phyloP scores from a whole-genome alignment of 106 monocot species.

The Agapanthus africanus region DNA sequence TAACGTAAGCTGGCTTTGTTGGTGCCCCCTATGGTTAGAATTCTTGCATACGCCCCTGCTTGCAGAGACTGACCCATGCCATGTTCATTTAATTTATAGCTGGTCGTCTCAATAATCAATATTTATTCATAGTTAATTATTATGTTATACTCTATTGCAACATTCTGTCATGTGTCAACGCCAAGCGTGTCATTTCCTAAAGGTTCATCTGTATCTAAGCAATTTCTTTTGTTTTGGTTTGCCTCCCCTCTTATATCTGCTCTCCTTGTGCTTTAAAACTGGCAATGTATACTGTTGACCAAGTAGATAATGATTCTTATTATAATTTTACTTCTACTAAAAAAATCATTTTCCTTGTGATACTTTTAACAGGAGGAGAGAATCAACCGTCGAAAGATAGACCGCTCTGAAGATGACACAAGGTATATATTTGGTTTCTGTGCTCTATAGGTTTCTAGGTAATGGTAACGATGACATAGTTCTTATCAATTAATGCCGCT shows the following conservation, averaged over 20 bases:
- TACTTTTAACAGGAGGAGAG: slow-evolving; percentile 60
- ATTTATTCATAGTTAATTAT: too few species aligned
- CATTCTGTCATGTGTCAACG: neutral
- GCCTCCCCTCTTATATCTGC: neutral
- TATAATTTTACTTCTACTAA: neutral
- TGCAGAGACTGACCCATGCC: too few species aligned
- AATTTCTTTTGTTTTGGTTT: neutral
- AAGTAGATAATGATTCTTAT: neutral
- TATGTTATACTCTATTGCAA: neutral
- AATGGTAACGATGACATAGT: neutral
- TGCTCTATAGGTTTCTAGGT: too few species aligned
- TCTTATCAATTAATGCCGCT: neutral
- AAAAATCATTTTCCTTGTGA: neutral
- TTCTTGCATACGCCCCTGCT: too few species aligned
- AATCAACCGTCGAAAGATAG: slow-evolving; percentile 47
- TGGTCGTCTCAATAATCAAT: neutral
- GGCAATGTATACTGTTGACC: neutral
- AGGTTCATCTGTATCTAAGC: too few species aligned
- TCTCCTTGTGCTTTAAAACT: neutral
- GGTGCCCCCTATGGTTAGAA: too few species aligned
- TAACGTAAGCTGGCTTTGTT: too few species aligned
- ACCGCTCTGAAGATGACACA: slow-evolving; percentile 41
- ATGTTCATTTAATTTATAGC: neutral
- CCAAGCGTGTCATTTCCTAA: neutral
- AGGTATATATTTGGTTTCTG: slow-evolving; percentile 19